These are phyloP conservation scores for Davidsoniella virescens DNA, from an alignment of 2,329 filamentous ascomycete genomes.

Conservation along the genomic window DNA sequence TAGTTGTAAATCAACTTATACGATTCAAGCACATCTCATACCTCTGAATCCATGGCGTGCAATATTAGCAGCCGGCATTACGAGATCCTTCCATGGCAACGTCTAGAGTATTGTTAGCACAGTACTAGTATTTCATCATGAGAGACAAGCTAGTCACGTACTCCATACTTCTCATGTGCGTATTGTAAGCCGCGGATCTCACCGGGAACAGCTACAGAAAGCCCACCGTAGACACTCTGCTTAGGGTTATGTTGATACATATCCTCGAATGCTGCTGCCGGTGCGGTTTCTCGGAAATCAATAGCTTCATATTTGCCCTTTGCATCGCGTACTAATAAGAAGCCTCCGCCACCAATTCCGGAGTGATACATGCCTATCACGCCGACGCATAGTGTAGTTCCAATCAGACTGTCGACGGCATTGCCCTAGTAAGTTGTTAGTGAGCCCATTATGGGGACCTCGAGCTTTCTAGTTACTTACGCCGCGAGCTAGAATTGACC, in stretches of 20 bases:
- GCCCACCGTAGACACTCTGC: slow-evolving; percentile 53
- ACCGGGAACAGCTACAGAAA: slow-evolving; percentile 56
- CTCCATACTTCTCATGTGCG: slow-evolving; percentile 56
- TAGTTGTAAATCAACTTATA: background rate
- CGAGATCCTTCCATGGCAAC: slow-evolving; percentile 53
- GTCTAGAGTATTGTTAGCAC: background rate
- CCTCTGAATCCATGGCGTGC: slow-evolving; percentile 55
- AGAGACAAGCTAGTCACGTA: slow-evolving; percentile 16
- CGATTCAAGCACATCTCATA: slow-evolving; percentile 14
- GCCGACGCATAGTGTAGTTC: slow-evolving; percentile 59
- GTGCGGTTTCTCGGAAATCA: slow-evolving; percentile 81
- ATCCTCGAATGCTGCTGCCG: slow-evolving; percentile 61
- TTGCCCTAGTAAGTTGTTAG: slow-evolving; percentile 37
- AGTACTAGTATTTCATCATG: background rate
- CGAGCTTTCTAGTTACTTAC: slow-evolving; percentile 20
- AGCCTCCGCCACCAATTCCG: slow-evolving; percentile 81
- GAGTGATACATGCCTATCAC: slow-evolving; percentile 63
- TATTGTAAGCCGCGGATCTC: slow-evolving; percentile 67
- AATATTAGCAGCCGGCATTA: slow-evolving; percentile 56
- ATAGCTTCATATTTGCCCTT: slow-evolving; percentile 70
- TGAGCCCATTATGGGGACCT: background rate
- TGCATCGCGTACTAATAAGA: slow-evolving; percentile 60
- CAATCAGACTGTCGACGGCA: slow-evolving; percentile 61
- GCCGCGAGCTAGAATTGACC: slow-evolving; percentile 39
- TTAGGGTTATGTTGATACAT: slow-evolving; percentile 65